A percentile compares a stretch with the other conserved stretches of the same genome.
Conservation (phyloP, 192 early-diverging fungal genomes). For the Rhizophagus prolifer region DNA sequence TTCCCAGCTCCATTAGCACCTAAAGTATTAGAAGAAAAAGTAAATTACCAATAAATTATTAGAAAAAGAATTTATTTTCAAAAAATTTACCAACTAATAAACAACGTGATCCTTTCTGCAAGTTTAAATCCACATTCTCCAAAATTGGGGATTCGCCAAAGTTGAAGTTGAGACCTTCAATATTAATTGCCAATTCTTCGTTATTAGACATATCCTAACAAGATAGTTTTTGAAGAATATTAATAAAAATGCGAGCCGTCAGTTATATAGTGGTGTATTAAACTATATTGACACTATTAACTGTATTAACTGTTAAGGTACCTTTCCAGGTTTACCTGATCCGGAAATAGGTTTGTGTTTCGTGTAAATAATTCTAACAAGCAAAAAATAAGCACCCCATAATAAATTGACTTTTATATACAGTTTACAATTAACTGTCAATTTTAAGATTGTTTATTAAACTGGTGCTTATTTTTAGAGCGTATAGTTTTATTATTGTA, state of each 20-base stretch:
- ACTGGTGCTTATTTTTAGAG: not conserved
- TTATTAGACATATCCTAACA: not conserved
- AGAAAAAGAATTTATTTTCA: not conserved
- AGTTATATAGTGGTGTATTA: no score
- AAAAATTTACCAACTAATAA: slow-evolving; percentile 69
- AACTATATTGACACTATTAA: no score
- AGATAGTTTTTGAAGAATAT: no score
- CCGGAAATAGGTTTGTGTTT: no score
- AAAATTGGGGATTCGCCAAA: slow-evolving; percentile 62
- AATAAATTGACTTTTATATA: not conserved
- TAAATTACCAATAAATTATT: not conserved
- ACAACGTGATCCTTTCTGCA: slow-evolving; percentile 59
- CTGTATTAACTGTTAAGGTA: not conserved
- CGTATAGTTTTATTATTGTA: not conserved
- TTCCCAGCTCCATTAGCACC: slow-evolving; percentile 50
- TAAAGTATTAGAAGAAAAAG: not conserved
- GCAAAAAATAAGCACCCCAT: not conserved
- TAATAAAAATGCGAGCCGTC: no score
- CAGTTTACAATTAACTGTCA: no score
- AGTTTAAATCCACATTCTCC: slow-evolving; percentile 48
- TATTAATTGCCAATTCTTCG: slow-evolving; percentile 37
- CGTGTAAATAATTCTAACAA: not conserved
- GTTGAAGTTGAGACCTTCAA: slow-evolving; percentile 53
- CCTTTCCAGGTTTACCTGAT: no score
- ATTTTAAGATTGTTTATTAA: not conserved